phyloP scores from a whole-genome alignment of 2,329 filamentous ascomycete species.

The Diaporthe capsici region DNA sequence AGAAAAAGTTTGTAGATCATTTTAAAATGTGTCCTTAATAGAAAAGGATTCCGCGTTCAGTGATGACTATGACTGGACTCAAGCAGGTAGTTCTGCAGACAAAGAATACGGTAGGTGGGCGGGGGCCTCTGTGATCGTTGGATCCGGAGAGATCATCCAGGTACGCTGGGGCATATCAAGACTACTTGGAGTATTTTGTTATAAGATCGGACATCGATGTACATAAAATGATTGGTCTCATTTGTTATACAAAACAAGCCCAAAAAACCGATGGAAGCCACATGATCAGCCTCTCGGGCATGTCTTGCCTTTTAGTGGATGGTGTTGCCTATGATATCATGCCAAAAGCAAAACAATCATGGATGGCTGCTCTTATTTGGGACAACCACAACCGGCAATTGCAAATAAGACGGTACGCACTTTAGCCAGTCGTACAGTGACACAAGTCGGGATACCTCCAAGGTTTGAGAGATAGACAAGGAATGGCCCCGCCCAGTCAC shows the following conservation, averaged over 20 bases:
- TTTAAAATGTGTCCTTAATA: background rate
- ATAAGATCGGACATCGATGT: background rate
- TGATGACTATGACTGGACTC: background rate
- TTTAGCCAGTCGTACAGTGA: constrained; percentile 32
- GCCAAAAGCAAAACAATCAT: background rate
- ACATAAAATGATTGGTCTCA: too few species aligned
- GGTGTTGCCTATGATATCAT: constrained; percentile 26
- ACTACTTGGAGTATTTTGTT: background rate
- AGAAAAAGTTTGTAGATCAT: background rate
- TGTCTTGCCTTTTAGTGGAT: constrained; percentile 8
- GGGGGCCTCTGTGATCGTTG: background rate
- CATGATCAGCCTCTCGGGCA: background rate
- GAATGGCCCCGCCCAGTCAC: constrained; percentile 16
- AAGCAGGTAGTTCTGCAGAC: background rate
- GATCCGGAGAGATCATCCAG: background rate
- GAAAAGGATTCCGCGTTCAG: background rate
- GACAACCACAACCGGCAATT: background rate
- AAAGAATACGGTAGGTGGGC: background rate
- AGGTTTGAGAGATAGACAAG: constrained; percentile 30
- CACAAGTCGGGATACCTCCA: constrained; percentile 7
- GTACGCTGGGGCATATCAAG: background rate
- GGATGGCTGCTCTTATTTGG: background rate
- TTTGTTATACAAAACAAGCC: background rate
- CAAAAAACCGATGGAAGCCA: background rate
- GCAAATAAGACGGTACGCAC: background rate